Evolutionary conservation across 257 asterid species (phyloP).

Genomic region (Scutellaria baicalensis): DNA sequence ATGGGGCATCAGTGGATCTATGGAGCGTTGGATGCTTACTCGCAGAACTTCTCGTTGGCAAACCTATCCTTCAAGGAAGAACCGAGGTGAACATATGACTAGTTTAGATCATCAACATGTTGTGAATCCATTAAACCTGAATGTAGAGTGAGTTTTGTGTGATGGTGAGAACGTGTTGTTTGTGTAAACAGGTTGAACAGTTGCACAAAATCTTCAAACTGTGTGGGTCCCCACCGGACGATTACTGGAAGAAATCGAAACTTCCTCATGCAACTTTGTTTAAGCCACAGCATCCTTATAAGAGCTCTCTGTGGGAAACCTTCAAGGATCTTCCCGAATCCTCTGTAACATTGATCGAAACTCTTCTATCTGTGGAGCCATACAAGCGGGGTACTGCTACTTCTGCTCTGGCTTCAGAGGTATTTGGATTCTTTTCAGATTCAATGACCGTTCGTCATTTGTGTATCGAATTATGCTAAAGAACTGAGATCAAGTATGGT

Average conservation of each 20-base stretch:
- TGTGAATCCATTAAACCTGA: conserved; percentile 40
- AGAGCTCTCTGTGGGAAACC: conserved; percentile 81
- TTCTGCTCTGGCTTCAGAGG: conserved; percentile 89
- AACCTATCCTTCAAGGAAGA: conserved; percentile 94
- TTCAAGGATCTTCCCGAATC: conserved; percentile 63
- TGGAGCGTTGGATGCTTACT: conserved; percentile 99
- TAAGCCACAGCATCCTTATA: conserved; percentile 88
- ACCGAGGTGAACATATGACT: conserved; percentile 60
- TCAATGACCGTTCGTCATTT: background rate
- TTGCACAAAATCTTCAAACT: conserved; percentile 95
- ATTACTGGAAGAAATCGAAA: conserved; percentile 91
- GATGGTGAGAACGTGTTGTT: background rate
- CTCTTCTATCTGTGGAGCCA: conserved; percentile 85
- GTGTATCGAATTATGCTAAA: background rate
- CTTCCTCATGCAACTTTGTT: conserved; percentile 96
- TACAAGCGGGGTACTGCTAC: conserved; percentile 86
- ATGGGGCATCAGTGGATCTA: conserved; percentile 81
- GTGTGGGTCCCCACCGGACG: conserved; percentile 97
- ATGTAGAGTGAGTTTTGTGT: too few relatives aligned
- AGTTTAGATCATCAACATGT: too few relatives aligned
- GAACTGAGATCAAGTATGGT: background rate
- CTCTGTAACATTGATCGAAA: conserved; percentile 60
- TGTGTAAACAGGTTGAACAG: conserved; percentile 72
- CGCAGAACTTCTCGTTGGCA: conserved; percentile 76
- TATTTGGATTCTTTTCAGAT: conserved; percentile 24